Percentiles rank a stretch among this genome's conserved stretches.
phyloP scores from a whole-genome alignment of 1,139 yeast species.

The Suhomyces coccinellae region DNA sequence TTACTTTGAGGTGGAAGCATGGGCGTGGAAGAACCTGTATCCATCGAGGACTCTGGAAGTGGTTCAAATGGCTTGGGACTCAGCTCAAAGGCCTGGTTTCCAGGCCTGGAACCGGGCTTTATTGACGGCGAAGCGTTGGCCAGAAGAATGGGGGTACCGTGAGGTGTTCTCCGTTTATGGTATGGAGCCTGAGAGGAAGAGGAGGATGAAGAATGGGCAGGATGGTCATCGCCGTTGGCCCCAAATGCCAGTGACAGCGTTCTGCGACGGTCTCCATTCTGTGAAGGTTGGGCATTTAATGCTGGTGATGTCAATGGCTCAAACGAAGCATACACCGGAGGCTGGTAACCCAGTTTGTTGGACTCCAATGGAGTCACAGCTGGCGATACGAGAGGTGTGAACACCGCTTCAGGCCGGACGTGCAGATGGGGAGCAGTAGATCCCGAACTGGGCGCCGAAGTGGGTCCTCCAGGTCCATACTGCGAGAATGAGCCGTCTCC shows the following conservation, averaged over 20 bases:
- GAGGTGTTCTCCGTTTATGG: slow-evolving; percentile 47
- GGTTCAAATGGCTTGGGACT: slow-evolving; percentile 28
- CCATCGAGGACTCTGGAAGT: slow-evolving; percentile 39
- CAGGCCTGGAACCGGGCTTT: slow-evolving; percentile 12
- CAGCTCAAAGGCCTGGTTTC: slow-evolving; percentile 6
- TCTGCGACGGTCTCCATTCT: slow-evolving; percentile 21
- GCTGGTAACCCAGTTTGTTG: slow-evolving; percentile 28
- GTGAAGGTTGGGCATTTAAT: slow-evolving; percentile 45
- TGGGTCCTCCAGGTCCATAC: no score
- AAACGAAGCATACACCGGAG: slow-evolving; percentile 38
- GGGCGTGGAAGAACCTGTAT: slow-evolving; percentile 27
- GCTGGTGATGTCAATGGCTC: slow-evolving; percentile 69
- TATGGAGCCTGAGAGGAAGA: neutral
- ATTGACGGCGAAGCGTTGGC: slow-evolving; percentile 27
- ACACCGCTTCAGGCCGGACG: slow-evolving; percentile 51
- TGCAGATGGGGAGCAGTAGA: slow-evolving; percentile 22
- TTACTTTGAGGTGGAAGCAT: slow-evolving; percentile 44
- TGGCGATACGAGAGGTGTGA: slow-evolving; percentile 77
- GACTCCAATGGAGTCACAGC: slow-evolving; percentile 65
- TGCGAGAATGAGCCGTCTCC: neutral
- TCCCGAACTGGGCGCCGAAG: no score
- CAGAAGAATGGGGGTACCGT: slow-evolving; percentile 46
- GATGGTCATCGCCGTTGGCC: slow-evolving; percentile 23
- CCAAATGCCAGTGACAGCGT: slow-evolving; percentile 38
- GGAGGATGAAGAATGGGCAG: no score